Evolutionary conservation across 805 yeast genomes (phyloP).

Genomic region (Candida peoriensis): DNA sequence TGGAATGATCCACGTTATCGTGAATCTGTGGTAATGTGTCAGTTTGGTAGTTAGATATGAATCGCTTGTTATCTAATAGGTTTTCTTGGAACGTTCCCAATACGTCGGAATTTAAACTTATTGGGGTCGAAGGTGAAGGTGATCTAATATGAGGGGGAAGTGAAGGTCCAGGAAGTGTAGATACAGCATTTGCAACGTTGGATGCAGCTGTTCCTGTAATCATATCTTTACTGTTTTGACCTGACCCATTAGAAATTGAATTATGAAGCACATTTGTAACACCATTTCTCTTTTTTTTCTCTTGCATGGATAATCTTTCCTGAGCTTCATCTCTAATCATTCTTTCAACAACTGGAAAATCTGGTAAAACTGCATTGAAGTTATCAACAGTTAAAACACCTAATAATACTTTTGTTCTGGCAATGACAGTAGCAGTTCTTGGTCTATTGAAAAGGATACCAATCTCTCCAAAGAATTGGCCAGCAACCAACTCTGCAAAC

Average conservation of each 20-base stretch:
- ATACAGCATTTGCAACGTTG: conserved; percentile 26
- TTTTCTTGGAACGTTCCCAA: background rate
- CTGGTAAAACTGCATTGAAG: conserved; percentile 51
- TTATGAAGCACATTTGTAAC: conserved; percentile 26
- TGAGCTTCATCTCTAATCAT: conserved; percentile 75
- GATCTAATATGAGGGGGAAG: conserved; percentile 28
- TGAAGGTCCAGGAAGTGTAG: conserved; percentile 35
- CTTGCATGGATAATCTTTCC: conserved; percentile 67
- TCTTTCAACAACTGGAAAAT: conserved; percentile 61
- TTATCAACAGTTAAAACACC: conserved; percentile 67
- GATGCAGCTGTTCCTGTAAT: conserved; percentile 23
- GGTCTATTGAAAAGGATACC: conserved; percentile 74
- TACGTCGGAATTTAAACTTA: conserved; percentile 1
- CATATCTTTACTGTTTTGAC: conserved; percentile 3
- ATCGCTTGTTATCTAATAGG: background rate
- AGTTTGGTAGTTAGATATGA: background rate
- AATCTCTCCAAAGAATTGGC: conserved; percentile 74
- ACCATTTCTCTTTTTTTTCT: conserved; percentile 47
- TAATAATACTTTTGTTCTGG: conserved; percentile 58
- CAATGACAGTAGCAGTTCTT: conserved; percentile 73
- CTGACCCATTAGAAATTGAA: background rate
- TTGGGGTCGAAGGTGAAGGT: conserved; percentile 10
- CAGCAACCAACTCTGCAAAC: conserved; percentile 64
- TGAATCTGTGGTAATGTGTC: conserved; percentile 19
- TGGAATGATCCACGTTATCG: conserved; percentile 46